A percentile compares a stretch with the other conserved stretches of the same genome.
Evolutionary conservation across 768 basidiomycete species (phyloP).

Genomic region (Auricularia heimuer): DNA sequence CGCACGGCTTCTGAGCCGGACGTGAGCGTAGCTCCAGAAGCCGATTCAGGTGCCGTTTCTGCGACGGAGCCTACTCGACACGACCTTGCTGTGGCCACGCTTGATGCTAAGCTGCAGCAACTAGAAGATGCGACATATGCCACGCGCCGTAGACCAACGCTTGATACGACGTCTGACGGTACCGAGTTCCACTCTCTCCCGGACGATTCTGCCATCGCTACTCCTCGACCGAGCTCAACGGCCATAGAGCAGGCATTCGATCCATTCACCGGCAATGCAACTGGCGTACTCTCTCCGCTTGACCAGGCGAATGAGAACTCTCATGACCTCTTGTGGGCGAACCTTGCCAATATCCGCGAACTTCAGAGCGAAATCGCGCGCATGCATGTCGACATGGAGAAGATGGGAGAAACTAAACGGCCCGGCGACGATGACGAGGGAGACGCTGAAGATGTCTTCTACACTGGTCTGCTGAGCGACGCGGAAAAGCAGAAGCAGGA

Average conservation of each 20-base stretch:
- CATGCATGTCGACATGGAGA: conserved; percentile 71
- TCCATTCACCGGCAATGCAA: background rate
- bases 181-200: background rate
- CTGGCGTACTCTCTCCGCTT: background rate
- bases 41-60: background rate
- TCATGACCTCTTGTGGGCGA: conserved; percentile 53
- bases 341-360: conserved; percentile 58
- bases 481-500: background rate
- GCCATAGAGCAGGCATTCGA: background rate
- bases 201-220: background rate
- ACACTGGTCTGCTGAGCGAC: background rate
- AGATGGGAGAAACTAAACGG: conserved; percentile 30
- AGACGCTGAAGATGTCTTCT: conserved; percentile 27
- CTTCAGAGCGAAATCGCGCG: conserved; percentile 62
- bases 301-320: conserved; percentile 10
- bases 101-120: background rate
- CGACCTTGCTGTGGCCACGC: background rate
- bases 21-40: background rate
- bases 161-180: background rate
- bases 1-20: background rate
- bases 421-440: conserved; percentile 4
- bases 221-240: background rate
- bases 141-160: background rate
- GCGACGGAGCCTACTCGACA: background rate
- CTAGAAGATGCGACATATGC: background rate